Conservation (phyloP, 2,329 filamentous ascomycete species). For the Ceratocystis huliohia region DNA sequence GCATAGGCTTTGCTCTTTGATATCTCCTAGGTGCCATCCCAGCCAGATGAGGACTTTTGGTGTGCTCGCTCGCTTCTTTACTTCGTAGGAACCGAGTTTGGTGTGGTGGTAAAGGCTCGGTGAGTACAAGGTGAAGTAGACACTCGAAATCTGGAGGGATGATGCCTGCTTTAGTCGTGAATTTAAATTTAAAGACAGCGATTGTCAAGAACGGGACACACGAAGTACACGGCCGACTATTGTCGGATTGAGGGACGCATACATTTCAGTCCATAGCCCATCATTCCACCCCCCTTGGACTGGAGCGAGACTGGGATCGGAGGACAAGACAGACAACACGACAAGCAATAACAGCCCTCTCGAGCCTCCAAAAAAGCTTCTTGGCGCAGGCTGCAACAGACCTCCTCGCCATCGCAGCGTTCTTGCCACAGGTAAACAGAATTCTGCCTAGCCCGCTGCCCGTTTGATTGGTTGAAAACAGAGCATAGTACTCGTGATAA, state of each 20-base stretch:
- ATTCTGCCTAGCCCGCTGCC: background rate
- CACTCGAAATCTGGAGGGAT: background rate
- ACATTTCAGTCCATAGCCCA: background rate
- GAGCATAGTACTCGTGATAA: background rate
- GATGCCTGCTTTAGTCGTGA: background rate
- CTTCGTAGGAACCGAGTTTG: background rate
- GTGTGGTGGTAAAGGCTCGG: background rate
- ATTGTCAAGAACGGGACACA: conserved; percentile 10
- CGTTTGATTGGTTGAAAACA: background rate
- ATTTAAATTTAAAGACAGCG: background rate
- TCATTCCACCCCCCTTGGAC: background rate
- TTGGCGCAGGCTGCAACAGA: background rate
- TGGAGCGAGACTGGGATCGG: conserved; percentile 1
- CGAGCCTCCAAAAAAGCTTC: background rate
- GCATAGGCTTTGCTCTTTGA: background rate
- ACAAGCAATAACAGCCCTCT: background rate
- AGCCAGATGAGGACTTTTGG: background rate
- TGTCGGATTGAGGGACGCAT: background rate
- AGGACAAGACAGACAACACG: background rate
- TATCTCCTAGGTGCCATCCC: background rate
- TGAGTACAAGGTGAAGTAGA: background rate
- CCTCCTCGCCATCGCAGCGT: background rate
- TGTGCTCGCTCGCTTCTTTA: conserved; percentile 6
- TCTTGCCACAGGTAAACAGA: background rate
- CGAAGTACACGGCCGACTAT: background rate